phyloP scores from a whole-genome alignment of 345 rosid species.

The Angophora floribunda region DNA sequence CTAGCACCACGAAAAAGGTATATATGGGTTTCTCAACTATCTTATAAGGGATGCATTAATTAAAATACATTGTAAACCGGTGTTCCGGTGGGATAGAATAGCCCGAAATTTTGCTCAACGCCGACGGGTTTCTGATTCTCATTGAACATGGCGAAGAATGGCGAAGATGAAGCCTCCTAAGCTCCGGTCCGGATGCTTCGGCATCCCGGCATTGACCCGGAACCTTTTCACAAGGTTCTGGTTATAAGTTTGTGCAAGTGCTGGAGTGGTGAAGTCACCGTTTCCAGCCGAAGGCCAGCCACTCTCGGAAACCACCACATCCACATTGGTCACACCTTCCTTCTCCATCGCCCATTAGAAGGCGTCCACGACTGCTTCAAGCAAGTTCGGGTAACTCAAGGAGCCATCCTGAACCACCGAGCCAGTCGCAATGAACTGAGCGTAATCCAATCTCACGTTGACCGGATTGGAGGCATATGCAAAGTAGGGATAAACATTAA shows the following conservation, averaged over 20 bases:
- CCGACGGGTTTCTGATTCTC: background rate
- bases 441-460: background rate
- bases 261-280: background rate
- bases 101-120: background rate
- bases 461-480: background rate
- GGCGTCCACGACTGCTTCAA: slow-evolving; percentile 2
- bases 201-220: background rate
- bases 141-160: slow-evolving; percentile 2
- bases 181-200: background rate
- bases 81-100: background rate
- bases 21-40: background rate
- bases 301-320: slow-evolving; percentile 1
- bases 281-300: slow-evolving; percentile 16
- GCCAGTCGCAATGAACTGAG: background rate
- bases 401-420: background rate
- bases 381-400: background rate
- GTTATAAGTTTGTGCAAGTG: background rate
- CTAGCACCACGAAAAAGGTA: background rate
- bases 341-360: slow-evolving; percentile 1
- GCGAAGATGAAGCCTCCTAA: background rate
- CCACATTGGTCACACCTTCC: background rate
- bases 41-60: background rate
- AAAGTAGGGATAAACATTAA: slow-evolving; percentile 5
- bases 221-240: background rate
- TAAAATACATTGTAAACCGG: background rate